These are phyloP conservation scores for Saitoella complicata DNA, from an alignment of 805 yeast species.

Conservation along the genomic window DNA sequence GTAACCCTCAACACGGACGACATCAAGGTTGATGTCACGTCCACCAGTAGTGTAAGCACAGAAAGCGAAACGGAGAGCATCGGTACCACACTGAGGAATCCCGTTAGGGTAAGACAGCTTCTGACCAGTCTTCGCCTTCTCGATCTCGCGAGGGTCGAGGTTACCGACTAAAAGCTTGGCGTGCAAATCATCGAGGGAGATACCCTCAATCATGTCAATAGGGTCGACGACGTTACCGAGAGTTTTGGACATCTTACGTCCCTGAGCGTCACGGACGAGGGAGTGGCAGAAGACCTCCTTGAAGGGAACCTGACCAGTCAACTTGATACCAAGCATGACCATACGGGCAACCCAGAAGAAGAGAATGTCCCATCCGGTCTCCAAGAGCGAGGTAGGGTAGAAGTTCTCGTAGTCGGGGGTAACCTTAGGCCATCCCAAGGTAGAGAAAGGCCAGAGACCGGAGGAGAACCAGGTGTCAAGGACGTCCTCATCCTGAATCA, in stretches of 20 bases:
- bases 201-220: constrained; percentile 82
- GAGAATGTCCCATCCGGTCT: constrained; percentile 98
- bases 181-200: constrained; percentile 61
- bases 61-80: constrained; percentile 91
- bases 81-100: constrained; percentile 98
- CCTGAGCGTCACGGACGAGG: constrained; percentile 96
- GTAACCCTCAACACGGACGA: constrained; percentile 94
- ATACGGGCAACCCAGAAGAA: constrained; percentile 98
- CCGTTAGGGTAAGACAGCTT: constrained; percentile 83
- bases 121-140: constrained; percentile 79
- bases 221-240: constrained; percentile 96
- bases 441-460: constrained; percentile 94
- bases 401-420: constrained; percentile 59
- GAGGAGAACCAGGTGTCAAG: constrained; percentile 98
- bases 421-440: constrained; percentile 85
- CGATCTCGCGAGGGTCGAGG: constrained; percentile 75
- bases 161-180: constrained; percentile 66
- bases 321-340: constrained; percentile 79
- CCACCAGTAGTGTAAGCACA: constrained; percentile 99
- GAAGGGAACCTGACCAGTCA: constrained; percentile 85
- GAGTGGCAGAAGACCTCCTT: constrained; percentile 96
- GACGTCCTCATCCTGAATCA: constrained; percentile 88
- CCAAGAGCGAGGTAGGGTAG: constrained; percentile 85
- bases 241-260: constrained; percentile 97
- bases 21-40: constrained; percentile 91